Evolutionary conservation across 2,329 filamentous ascomycete genomes (phyloP), one percentile per base, ranked within the genome.

Genomic region (Colletotrichum phormii): DNA sequence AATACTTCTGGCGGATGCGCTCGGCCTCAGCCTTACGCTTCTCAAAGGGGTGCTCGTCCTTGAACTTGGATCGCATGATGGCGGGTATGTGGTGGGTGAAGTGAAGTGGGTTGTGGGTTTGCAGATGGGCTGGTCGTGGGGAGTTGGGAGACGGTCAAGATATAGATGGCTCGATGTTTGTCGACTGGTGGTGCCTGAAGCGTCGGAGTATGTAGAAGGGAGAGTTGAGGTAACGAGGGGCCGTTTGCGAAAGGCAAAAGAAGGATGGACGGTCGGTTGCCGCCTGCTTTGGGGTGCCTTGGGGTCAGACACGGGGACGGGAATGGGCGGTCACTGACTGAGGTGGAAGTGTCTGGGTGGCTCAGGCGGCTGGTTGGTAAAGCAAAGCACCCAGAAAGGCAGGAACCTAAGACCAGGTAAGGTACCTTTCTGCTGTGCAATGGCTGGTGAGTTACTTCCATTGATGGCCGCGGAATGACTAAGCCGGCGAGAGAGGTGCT

Each of bases 1-100:
- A 92, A 84, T 99, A 99, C 87, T 99, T 99, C 89, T 98, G 95
- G 78, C 97, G 95, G 84, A 98, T 98, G 85, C 97, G 95, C 90
- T 99, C 97, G 83, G 97, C 97, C 88, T 99, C 97, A 77, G 97
- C 97, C 94, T 98, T 98, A 88, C 97, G 95, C 94, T 99, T 99
- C 93, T 98, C 97, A 84, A 98, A 98, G 80, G 95, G 95, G 86
- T 98, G 97, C 91, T 98, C 97, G 92, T 99, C 97, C 95, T 99
- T 99, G 87, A 99, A 99, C 92, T 98, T 98, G 89, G 95, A 97
- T 83, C 95, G 94, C 95, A 98, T 98, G 78, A 82, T 94, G 89
- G 82, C 81, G 82, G 83, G 82, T 78, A 79, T 75, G 64, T 71
- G 75, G 65, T 67, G 74, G 67, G 26, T 71, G 72, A 65, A 61